Percentiles rank a stretch among this genome's conserved stretches.
Evolutionary conservation across 179 eudicot species (phyloP).

Genomic region (Gypsophila paniculata): DNA sequence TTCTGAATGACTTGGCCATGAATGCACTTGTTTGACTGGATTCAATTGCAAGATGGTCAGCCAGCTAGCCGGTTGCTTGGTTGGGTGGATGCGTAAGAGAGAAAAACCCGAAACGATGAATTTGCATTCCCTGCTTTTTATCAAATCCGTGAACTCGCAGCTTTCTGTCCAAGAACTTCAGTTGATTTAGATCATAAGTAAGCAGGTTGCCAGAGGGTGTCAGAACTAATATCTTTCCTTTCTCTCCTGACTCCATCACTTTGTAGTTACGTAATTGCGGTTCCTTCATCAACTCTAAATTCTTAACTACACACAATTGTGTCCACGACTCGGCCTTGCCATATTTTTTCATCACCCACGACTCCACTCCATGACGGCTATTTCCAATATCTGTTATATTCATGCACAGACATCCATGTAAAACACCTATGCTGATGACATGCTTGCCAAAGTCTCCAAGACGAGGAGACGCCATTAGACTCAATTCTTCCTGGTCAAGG

Average conservation of each 20-base stretch:
- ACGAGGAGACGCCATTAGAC: not conserved
- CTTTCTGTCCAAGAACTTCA: not conserved
- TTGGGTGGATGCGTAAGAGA: not conserved
- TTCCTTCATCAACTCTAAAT: too few relatives aligned
- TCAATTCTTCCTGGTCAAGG: constrained; percentile 18
- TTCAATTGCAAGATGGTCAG: too few relatives aligned
- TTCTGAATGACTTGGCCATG: too few relatives aligned
- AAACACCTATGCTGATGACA: not conserved
- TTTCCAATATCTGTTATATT: not conserved
- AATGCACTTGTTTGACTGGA: too few relatives aligned
- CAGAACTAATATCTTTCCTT: constrained; percentile 1
- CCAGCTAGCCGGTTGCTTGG: not conserved
- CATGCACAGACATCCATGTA: constrained; percentile 13
- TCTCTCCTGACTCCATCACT: not conserved
- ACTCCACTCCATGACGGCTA: not conserved
- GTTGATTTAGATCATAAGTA: not conserved
- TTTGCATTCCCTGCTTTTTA: not conserved
- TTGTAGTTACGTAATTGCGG: not conserved
- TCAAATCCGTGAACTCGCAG: not conserved
- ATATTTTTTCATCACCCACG: constrained; percentile 22
- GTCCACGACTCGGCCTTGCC: constrained; percentile 8
- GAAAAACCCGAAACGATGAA: constrained; percentile 4
- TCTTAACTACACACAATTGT: not conserved
- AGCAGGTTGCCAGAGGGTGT: not conserved
- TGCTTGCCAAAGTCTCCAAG: not conserved